Evolutionary conservation across 2,329 filamentous ascomycete genomes (phyloP), one percentile per base, ranked within the genome.

Genomic region (Sodiomyces alkalinus): DNA sequence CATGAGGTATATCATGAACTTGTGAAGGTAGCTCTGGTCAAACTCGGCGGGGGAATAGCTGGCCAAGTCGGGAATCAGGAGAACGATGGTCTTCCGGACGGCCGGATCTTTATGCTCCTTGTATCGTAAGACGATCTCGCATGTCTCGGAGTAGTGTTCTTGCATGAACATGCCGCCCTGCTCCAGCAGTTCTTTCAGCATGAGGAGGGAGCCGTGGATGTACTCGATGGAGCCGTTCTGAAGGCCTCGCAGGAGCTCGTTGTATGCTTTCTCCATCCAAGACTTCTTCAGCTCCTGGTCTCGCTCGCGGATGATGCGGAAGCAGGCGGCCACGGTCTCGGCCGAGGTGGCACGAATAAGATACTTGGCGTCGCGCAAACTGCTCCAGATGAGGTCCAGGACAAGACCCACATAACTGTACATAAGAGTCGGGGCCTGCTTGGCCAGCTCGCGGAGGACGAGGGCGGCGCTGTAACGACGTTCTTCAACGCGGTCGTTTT

Each of bases 81-180:
- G 68, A 20, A 96, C 82, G 18, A 96, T 80, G 6, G 92, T 92
- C 43, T 80, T 80, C 30, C 87, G 71, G 40, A 96, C 90, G 19
- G 85, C 79, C 4, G 74, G 61, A 41, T 98, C 92, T 30, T 82
- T 74, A 42, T 96, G 83, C 41, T 98, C 90, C 51, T 92, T 92
- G 51, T 92, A 81, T 36, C 80, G 79, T 39, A 87, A 75, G 19
- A 94, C 81, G 37, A 90, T 86, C 37, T 98, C 90, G 49, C 87
- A 96, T 8, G 83, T 78, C 41, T 92, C 82, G 33, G 78, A 73
- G 52, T 96, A 98, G 47, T 86, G 74, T 21, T 86, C 81, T 44
- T 93, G 85, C 90, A 98, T 96, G 53, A 92, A 98, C 87, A 98
- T 98, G 42, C 85, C 86, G 29, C 90, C 90, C 49, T 93, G 87